Conservation (phyloP, 108 stramenopile species). For the Cyclotella choctawhatcheeana region DNA sequence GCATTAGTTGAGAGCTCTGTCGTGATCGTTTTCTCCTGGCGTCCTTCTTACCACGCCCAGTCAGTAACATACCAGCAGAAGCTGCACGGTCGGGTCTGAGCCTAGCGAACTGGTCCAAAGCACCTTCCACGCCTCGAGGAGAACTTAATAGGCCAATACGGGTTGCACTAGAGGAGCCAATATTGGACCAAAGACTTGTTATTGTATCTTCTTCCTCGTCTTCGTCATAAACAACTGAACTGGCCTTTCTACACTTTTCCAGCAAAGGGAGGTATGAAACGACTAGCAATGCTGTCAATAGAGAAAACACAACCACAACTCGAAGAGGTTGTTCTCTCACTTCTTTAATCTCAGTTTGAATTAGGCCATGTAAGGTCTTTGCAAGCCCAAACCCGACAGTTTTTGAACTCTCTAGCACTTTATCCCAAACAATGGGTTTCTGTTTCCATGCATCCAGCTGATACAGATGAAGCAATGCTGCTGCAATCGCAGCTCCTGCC, state of each 20-base stretch:
- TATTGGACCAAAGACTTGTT: constrained; percentile 53
- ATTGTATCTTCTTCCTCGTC: constrained; percentile 44
- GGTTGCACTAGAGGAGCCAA: constrained; percentile 79
- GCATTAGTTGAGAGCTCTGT: not conserved
- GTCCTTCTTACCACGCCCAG: not conserved
- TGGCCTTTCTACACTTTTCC: constrained; percentile 48
- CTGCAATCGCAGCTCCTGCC: constrained; percentile 39
- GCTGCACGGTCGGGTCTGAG: constrained; percentile 44
- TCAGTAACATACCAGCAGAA: constrained; percentile 22
- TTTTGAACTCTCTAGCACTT: constrained; percentile 18
- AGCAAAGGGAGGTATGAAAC: constrained; percentile 62
- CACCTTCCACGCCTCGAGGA: constrained; percentile 64
- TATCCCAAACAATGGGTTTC: constrained; percentile 64
- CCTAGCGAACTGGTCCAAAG: constrained; percentile 55
- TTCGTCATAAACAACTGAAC: constrained; percentile 41
- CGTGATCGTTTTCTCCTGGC: constrained; percentile 18
- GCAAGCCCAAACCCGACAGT: constrained; percentile 33
- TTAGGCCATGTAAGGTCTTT: constrained; percentile 25
- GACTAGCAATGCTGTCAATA: constrained; percentile 57
- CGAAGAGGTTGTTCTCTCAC: constrained; percentile 59
- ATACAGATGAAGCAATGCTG: constrained; percentile 38
- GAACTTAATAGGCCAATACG: constrained; percentile 66
- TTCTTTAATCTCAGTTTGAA: constrained; percentile 41
- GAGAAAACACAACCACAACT: constrained; percentile 56
- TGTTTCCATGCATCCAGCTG: constrained; percentile 47